phyloP scores from a whole-genome alignment of 768 basidiomycete genomes.

The Phlebiopsis flavidoalba region DNA sequence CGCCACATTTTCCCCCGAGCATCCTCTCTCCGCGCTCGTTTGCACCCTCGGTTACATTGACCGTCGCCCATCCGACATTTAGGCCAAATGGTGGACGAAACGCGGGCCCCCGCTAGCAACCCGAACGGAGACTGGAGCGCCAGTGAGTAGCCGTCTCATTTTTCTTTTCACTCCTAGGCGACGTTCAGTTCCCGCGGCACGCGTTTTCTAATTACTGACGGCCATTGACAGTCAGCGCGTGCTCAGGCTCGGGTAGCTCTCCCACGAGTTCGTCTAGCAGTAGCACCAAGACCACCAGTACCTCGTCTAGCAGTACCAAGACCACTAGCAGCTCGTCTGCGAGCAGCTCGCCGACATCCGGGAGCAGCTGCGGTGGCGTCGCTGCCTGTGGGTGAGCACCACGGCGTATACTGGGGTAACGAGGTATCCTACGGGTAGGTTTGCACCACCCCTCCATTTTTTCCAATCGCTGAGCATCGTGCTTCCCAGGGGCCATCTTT shows the following conservation, averaged over 20 bases:
- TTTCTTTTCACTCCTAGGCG: background rate
- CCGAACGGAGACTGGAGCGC: constrained; percentile 60
- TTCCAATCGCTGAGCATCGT: background rate
- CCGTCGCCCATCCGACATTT: background rate
- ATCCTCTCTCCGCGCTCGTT: background rate
- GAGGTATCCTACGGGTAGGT: constrained; percentile 48
- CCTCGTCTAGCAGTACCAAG: background rate
- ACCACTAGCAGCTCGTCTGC: constrained; percentile 11
- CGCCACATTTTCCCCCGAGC: background rate
- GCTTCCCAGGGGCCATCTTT: constrained; percentile 29
- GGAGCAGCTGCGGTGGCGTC: constrained; percentile 42
- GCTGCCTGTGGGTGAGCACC: constrained; percentile 45
- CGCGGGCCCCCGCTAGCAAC: constrained; percentile 38
- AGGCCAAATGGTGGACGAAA: constrained; percentile 64
- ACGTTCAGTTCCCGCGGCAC: background rate
- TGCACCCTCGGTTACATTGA: background rate
- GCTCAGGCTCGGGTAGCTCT: constrained; percentile 29
- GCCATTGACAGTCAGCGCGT: constrained; percentile 44
- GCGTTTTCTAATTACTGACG: background rate
- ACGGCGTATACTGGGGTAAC: constrained; percentile 45
- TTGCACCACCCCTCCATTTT: background rate
- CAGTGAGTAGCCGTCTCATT: constrained; percentile 29
- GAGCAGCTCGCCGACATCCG: constrained; percentile 10
- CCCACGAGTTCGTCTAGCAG: constrained; percentile 14
- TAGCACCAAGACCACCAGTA: background rate